Evolutionary conservation across 306 rosid species (phyloP), one percentile per base, ranked within the genome.

Genomic region (Begonia loranthoides): DNA sequence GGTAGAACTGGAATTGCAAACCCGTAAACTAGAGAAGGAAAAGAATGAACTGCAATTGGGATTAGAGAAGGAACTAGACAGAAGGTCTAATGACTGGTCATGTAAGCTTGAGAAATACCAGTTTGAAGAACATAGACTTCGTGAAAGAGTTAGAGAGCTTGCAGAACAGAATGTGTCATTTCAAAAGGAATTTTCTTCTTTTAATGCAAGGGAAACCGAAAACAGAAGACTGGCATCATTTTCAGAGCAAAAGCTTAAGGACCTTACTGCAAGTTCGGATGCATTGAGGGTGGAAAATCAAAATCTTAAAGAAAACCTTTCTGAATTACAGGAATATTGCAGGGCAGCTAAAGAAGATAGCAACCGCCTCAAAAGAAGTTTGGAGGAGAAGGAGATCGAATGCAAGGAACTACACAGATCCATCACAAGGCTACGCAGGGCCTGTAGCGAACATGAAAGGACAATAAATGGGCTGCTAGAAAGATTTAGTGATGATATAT

Each of bases 1-100:
- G 54, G 58, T 65, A 61, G 99, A 82, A 58, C 62, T 72, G 54
- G 83, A 74, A 61, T 79, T 70, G 43, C 79, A 51, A 61, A 73
- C 74, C 8, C 74, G 55, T 40, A 69, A 77, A 60, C 64, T 90
- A 22, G 99, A 90, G 75, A 90, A 80, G 63, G 99, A 90, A 72
- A 90, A 90, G 70, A 74, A 61, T 60, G 95, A 90, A 80, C 53
- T 86, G 76, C 95, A 82, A 67, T 75, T 77, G 44, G 92, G 80
- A 54, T 45, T 90, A 72, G 99, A 90, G 71, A 76, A 77, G 65
- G 99, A 90, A 70, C 60, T 90, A 55, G 99, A 90, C 67, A 75
- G 99, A 76, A 86, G 99, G 79, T 90, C 99, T 33, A 76, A 68
- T 69, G 99, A 90, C 56, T 90, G 99, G 95, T 86, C 99, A 19